Percentiles rank a stretch among this genome's conserved stretches.
Evolutionary conservation across 2,329 filamentous ascomycete genomes (phyloP).

Genomic region (Pleurostoma richardsiae): DNA sequence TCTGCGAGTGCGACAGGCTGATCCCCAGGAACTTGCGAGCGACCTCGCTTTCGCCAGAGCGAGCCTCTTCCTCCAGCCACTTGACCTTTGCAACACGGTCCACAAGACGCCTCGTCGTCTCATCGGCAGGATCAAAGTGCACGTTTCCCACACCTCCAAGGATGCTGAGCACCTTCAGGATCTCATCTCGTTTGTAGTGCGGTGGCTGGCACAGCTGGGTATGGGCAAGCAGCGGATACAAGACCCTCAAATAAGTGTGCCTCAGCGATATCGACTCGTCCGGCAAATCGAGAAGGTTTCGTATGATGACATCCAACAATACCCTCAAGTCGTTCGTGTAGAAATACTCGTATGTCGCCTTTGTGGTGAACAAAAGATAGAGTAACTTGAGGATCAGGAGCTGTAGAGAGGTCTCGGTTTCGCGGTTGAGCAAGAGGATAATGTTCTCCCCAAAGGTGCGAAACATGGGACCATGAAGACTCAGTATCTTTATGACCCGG

Average conservation of each 20-base stretch:
- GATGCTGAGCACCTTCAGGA: slow-evolving; percentile 69
- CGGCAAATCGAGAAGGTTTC: slow-evolving; percentile 92
- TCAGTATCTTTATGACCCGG: slow-evolving; percentile 86
- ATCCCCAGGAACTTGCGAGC: slow-evolving; percentile 64
- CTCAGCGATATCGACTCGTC: slow-evolving; percentile 72
- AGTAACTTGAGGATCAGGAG: slow-evolving; percentile 93
- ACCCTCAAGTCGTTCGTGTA: slow-evolving; percentile 97
- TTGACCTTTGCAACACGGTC: slow-evolving; percentile 68
- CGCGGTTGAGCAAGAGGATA: slow-evolving; percentile 89
- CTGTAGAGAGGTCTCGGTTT: slow-evolving; percentile 90
- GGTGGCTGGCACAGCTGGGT: slow-evolving; percentile 84
- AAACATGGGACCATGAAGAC: slow-evolving; percentile 72
- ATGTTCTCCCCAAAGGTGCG: slow-evolving; percentile 98
- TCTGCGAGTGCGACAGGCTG: slow-evolving; percentile 59
- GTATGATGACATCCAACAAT: slow-evolving; percentile 89
- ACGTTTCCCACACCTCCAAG: slow-evolving; percentile 61
- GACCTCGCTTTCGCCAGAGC: slow-evolving; percentile 36
- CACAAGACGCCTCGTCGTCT: slow-evolving; percentile 73
- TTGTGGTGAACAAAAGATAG: slow-evolving; percentile 91
- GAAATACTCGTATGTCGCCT: slow-evolving; percentile 92
- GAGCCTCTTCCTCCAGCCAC: slow-evolving; percentile 48
- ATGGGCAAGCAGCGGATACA: slow-evolving; percentile 85
- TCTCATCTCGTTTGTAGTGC: slow-evolving; percentile 87
- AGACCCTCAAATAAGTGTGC: slow-evolving; percentile 90
- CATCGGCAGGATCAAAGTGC: slow-evolving; percentile 77